A percentile compares a stretch with the other conserved stretches of the same genome.
Evolutionary conservation across 73 alveolate species (phyloP).

Genomic region (Paramecium tetraurelia): DNA sequence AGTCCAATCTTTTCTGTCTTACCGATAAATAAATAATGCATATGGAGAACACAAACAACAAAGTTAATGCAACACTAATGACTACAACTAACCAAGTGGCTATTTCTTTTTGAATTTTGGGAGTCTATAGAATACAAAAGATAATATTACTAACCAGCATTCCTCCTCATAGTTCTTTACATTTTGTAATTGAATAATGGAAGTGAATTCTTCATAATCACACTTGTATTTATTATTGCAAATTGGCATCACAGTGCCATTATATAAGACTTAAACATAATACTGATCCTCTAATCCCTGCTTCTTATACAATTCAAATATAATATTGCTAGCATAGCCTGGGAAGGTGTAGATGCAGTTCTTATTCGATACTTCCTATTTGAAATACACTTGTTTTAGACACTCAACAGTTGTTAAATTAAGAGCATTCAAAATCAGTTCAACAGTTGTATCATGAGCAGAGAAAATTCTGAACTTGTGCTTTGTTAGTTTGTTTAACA

Average conservation of each 20-base stretch:
- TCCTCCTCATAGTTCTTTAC: background rate
- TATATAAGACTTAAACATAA: slow-evolving; percentile 28
- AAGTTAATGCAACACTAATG: background rate
- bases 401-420: slow-evolving; percentile 54
- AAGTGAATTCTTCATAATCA: background rate
- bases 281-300: background rate
- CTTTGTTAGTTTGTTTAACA: background rate
- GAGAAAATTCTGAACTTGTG: background rate
- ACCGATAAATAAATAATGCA: background rate
- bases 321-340: slow-evolving; percentile 48
- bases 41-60: background rate
- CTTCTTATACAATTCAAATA: slow-evolving; percentile 43
- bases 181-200: background rate
- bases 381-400: slow-evolving; percentile 37
- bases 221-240: slow-evolving; percentile 8
- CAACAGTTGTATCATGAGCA: slow-evolving; percentile 16
- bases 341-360: slow-evolving; percentile 54
- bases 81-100: background rate
- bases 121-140: background rate
- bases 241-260: slow-evolving; percentile 49
- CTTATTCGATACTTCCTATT: background rate
- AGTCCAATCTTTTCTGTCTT: background rate
- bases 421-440: background rate
- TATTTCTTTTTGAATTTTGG: background rate
- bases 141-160: background rate